Conservation (phyloP, 2,329 filamentous ascomycete species). For the Phyllosticta ampelicida region DNA sequence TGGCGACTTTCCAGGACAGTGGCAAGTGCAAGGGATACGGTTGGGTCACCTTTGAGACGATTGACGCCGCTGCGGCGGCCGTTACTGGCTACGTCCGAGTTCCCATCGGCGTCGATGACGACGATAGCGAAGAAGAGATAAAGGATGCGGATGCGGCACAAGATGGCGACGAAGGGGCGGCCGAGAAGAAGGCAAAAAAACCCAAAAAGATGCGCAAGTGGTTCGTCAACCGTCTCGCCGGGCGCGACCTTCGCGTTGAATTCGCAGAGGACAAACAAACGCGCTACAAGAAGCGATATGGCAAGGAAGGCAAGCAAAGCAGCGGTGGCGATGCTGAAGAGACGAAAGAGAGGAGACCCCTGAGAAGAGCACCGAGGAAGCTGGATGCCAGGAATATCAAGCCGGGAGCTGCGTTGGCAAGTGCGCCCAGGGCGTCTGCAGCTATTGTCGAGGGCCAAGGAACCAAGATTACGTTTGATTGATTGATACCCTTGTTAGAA, state of each 20-base stretch:
- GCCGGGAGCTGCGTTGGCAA: constrained; percentile 33
- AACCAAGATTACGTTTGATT: constrained; percentile 75
- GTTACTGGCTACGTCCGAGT: constrained; percentile 74
- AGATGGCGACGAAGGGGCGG: constrained; percentile 23
- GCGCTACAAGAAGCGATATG: constrained; percentile 88
- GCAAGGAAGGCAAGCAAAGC: constrained; percentile 49
- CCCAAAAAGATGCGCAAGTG: constrained; percentile 47
- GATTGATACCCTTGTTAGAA: not conserved
- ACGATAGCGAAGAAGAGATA: constrained; percentile 36
- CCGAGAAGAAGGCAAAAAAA: constrained; percentile 30
- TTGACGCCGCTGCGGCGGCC: constrained; percentile 62
- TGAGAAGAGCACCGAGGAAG: constrained; percentile 25
- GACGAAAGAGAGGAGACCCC: constrained; percentile 20
- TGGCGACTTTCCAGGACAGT: constrained; percentile 91
- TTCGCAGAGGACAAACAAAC: constrained; percentile 84
- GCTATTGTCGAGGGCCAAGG: constrained; percentile 69
- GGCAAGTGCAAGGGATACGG: constrained; percentile 98
- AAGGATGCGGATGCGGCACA: constrained; percentile 45
- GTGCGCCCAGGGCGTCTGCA: constrained; percentile 56
- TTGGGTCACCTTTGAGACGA: constrained; percentile 82
- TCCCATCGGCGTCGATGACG: constrained; percentile 48
- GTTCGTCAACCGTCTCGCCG: constrained; percentile 77
- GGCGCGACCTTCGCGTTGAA: constrained; percentile 75
- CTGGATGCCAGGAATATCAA: constrained; percentile 35
- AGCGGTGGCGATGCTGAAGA: constrained; percentile 22